Base-by-base conservation (phyloP, 495 filamentous ascomycete species). In the Aspergillus baeticus region DNA sequence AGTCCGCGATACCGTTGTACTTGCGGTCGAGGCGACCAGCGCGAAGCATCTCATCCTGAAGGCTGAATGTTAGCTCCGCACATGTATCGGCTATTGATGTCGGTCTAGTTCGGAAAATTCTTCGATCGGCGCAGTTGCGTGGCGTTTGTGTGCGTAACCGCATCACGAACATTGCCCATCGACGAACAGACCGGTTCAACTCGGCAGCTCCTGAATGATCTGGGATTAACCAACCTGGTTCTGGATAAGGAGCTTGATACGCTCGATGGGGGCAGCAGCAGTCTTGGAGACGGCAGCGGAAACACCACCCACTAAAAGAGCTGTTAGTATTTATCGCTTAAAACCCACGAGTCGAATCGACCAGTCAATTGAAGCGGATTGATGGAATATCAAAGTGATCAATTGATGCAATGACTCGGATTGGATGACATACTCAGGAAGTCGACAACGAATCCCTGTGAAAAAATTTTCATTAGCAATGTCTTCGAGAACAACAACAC, bases 171-270 rank as follows among this genome's bases (percentile, higher is more conserved):
- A 2, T 41, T 17, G 39, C 14, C 21, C 10, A 15, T 20, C 39
- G 39, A 43, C 3, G 15, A 43, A 43, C 22, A 22, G 20, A 43
- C 5, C 39, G 15, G 11, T 43, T 18, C 7, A 17, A 43, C 37
- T 31, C 10, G 14, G n/a, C n/a, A 10, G n/a, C 13, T 22, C 1
- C 3, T 6, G 13, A 43, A 31, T 39, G 44, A 44, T 17, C 14
- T 11, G 3, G 53, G 57, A 11, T 18, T 58, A 42, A 71, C 68
- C 59, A 73, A 97, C 93, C 88, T 98, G 94, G 84, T 98, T 98
- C 86, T 98, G 94, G 84, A 98, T 96, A 69, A 98, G 90, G 72
- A 98, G 94, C 91, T 98, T 98, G 82, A 98, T 88, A 90, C 94
- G 94, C 91, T 98, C 94, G 69, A 98, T 98, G 79, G 94, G 94